Evolutionary conservation across 768 basidiomycete species (phyloP).

Genomic region (Russula griseocarnosa): DNA sequence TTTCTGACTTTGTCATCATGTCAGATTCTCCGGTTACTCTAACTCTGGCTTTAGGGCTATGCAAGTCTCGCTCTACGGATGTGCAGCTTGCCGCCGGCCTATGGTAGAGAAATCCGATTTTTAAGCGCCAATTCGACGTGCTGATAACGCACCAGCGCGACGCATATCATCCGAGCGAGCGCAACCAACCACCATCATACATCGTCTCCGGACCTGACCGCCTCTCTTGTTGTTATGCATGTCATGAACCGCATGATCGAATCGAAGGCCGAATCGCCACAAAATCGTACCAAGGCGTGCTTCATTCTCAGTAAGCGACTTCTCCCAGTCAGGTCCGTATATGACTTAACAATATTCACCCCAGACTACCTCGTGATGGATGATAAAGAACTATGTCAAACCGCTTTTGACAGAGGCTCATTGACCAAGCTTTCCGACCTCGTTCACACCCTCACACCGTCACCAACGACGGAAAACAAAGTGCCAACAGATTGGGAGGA

Average conservation of each 20-base stretch:
- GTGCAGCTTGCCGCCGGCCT: constrained; percentile 68
- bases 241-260: constrained; percentile 60
- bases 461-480: constrained; percentile 31
- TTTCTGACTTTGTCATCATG: too few relatives aligned
- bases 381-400: constrained; percentile 58
- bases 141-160: constrained; percentile 42
- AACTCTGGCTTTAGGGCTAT: constrained; percentile 45
- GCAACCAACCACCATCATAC: constrained; percentile 32
- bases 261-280: constrained; percentile 40
- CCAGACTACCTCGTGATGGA: constrained; percentile 68
- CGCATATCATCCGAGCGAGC: constrained; percentile 57
- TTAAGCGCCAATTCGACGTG: not conserved
- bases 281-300: constrained; percentile 61
- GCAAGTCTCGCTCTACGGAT: constrained; percentile 55
- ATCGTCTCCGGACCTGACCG: constrained; percentile 41
- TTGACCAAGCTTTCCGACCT: constrained; percentile 52
- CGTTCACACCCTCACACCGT: constrained; percentile 52
- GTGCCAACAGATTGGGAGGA: constrained; percentile 55
- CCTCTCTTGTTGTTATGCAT: constrained; percentile 61
- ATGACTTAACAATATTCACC: not conserved
- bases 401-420: constrained; percentile 67
- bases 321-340: not conserved
- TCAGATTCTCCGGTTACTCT: constrained; percentile 39
- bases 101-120: constrained; percentile 44
- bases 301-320: constrained; percentile 63